Conservation (phyloP, 345 rosid genomes). For the Nephelium lappaceum region DNA sequence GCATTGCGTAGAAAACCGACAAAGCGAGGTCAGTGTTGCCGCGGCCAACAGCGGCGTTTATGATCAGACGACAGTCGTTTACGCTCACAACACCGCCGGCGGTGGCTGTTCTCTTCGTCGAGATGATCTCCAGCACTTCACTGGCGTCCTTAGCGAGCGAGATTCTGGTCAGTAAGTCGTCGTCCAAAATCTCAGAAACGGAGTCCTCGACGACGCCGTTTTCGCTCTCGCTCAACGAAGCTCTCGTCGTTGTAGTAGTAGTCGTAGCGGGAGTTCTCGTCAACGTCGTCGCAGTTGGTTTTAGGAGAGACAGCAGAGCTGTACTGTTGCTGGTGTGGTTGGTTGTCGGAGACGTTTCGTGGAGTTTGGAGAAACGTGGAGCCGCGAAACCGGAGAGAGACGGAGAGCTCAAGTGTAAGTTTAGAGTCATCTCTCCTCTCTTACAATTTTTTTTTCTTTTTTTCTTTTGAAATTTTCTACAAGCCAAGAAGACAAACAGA, state of each 20-base stretch:
- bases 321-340: conserved; percentile 24
- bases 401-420: conserved; percentile 46
- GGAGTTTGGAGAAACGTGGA: conserved; percentile 30
- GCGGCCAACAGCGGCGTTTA: conserved; percentile 65
- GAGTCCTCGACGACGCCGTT: conserved; percentile 29
- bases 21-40: conserved; percentile 74
- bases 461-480: neutral
- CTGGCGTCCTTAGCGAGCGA: conserved; percentile 61
- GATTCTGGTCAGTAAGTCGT: conserved; percentile 47
- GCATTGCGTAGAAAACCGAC: conserved; percentile 90
- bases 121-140: conserved; percentile 61
- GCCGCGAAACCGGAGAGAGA: conserved; percentile 41
- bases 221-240: conserved; percentile 43
- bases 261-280: neutral
- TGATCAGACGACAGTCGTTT: conserved; percentile 58
- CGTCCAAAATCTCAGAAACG: conserved; percentile 33
- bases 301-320: conserved; percentile 34
- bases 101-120: conserved; percentile 19
- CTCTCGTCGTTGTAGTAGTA: conserved; percentile 16
- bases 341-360: conserved; percentile 34
- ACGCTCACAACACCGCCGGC: conserved; percentile 59
- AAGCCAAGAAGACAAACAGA: neutral
- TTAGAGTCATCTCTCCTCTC: conserved; percentile 31
- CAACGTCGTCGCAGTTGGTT: neutral
- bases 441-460: neutral